Evolutionary conservation across 2,329 filamentous ascomycete species (phyloP), one percentile per base, ranked within the genome.

Genomic region (Malbranchea zuffiana): DNA sequence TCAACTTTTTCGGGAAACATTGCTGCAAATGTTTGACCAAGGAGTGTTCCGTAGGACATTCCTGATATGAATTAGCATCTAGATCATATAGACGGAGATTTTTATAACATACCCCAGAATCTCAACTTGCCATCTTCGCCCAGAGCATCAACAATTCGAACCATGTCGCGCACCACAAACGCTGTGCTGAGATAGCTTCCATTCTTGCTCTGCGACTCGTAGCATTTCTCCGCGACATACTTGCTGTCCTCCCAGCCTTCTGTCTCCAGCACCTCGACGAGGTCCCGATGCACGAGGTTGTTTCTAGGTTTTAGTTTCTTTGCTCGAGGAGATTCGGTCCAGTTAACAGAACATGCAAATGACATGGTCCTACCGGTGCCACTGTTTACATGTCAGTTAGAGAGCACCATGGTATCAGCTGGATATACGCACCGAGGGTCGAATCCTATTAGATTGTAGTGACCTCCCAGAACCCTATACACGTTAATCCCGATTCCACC

Each of bases 81-180:
- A n/a, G n/a, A n/a, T n/a, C n/a, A n/a, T n/a, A n/a, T n/a, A n/a
- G n/a, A n/a, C n/a, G n/a, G n/a, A n/a, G n/a, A n/a, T n/a, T n/a
- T n/a, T n/a, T n/a, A n/a, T n/a, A n/a, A n/a, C 40, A 12, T 39
- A 35, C 46, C 43, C 44, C 46, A 48, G 23, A 19, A 44, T 49
- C 57, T 41, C 6, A 67, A 44, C 25, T 63, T 27, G 0, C 60
- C 60, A 39, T 65, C 62, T 31, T 64, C 63, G 1, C 45, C 51
- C 2, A 67, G 44, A 1, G 63, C 60, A 33, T 70, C 66, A 0
- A 62, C 61, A 34, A 70, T 59, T 4, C 47, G 37, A 39, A 67
- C 59, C 43, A 68, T 52, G 39, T 71, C 68, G 21, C 66, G 49
- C 0, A 58, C 67, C 0, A 57, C 54, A 41, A 63, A 68, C 0